Evolutionary conservation across 2,329 filamentous ascomycete species (phyloP).

Genomic region (Xylaria sp.): DNA sequence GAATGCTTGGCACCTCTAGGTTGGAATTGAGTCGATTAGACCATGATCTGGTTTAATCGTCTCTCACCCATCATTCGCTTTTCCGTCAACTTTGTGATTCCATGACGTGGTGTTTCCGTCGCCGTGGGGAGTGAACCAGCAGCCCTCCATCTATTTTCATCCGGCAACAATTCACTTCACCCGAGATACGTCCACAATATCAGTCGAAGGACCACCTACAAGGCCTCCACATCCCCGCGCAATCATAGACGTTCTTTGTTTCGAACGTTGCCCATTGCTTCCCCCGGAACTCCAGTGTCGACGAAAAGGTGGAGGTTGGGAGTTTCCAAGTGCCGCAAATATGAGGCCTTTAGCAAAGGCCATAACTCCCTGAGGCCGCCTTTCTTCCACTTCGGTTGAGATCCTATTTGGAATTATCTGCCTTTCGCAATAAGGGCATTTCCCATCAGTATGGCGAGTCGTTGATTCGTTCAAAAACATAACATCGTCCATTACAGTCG

Average conservation of each 20-base stretch:
- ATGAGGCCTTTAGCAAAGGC: neutral
- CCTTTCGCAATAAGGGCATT: neutral
- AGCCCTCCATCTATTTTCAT: neutral
- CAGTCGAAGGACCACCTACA: neutral
- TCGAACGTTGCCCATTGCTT: neutral
- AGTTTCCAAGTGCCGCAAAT: neutral
- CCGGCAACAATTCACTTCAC: neutral
- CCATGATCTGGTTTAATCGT: neutral
- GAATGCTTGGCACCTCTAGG: neutral
- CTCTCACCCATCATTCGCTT: neutral
- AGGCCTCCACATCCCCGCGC: neutral
- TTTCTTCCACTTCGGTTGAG: neutral
- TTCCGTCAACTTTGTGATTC: slow-evolving; percentile 1
- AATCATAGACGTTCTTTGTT: neutral
- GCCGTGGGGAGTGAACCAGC: neutral
- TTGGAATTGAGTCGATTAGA: neutral
- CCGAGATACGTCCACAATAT: neutral
- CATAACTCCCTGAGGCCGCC: neutral
- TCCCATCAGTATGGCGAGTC: slow-evolving; percentile 23
- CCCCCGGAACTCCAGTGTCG: neutral
- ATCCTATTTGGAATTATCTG: neutral
- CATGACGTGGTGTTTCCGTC: neutral
- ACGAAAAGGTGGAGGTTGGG: neutral
- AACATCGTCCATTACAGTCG: slow-evolving; percentile 26
- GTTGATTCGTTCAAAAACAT: slow-evolving; percentile 33